Evolutionary conservation across 1,284 basidiomycete genomes (phyloP), one percentile per base, ranked within the genome.

Genomic region (Leucoagaricus sp.): DNA sequence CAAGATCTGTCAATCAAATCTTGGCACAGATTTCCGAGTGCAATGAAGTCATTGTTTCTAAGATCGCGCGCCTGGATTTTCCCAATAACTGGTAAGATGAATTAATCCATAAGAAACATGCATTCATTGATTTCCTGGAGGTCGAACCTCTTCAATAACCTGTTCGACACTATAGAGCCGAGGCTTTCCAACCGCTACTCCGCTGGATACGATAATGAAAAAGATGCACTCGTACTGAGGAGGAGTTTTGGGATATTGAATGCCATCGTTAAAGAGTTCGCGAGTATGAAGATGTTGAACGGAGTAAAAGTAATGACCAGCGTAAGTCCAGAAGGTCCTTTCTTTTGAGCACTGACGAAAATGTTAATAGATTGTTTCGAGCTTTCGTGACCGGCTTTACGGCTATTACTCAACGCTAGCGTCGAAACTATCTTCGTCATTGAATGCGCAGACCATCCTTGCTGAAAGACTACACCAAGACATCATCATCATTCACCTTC

Each of bases 61-160:
- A 85, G 67, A 82, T 92, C 53, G 84, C 89, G 9, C 81, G 91
- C 45, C 69, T 79, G 28, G 91, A 93, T 65, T 91, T 81, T 67
- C 90, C 91, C 10, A 71, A 67, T 40, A 75, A 75, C 47, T 93
- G 90, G 90, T 88, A 70, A 65, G 69, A 55, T 51, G 44, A 13
- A 41, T 53, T 26, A 52, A 34, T 31, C 21, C 34, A 45, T 42
- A 47, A 8, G 53, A 31, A n/a, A n/a, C n/a, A n/a, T n/a, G n/a
- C n/a, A n/a, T n/a, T n/a, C n/a, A n/a, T 28, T 48, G 23, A 23
- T 38, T 51, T 29, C 31, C 29, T 23, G 26, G 46, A 93, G 91
- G 91, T 79, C 84, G 17, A 76, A 73, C 57, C 75, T 92, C 19
- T 67, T 91, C 13, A 71, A 75, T 17, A 80, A 86, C 54, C 75